Base-by-base conservation (phyloP, 169 alveolate genomes). In the Plasmodium fragile region DNA sequence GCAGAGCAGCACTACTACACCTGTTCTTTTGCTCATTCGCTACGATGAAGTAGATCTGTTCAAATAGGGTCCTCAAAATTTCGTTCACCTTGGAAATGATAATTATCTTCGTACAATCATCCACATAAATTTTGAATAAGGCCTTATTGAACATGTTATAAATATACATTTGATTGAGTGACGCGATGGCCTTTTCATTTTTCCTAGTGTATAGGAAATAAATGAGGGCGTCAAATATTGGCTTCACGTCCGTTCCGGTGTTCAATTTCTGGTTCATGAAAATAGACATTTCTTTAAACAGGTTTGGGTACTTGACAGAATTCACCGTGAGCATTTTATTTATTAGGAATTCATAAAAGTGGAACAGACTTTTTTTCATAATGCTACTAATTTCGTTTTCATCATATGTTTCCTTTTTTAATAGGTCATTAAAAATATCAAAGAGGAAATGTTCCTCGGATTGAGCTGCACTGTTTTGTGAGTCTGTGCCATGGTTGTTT, bases 71-170 rank as follows among this genome's bases (percentile, higher is more conserved):
- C 72, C 22, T 41, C 72, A 80, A 79, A 10, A 89, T 79, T 79
- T 89, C 91, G 69, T 89, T 89, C 22, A 89, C 49, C 72, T 65
- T 89, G 16, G 94, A 89, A 6, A 89, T 41, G 30, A 89, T 77
- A n/a, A 72, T 41, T 59, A 89, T 89, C 52, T 41, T 78, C 71
- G 75, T 77, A 69, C 73, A 77, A 79, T 89, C 39, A 72, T 89
- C 90, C 55, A 89, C 52, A 8, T 53, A 34, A 28, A 89, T 89
- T 65, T 89, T 77, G 73, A 49, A 89, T 13, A 89, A 3, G 28
- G 82, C 43, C 81, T 78, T 89, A 32, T 69, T 89, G 49, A 85
- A 85, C 69, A 85, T 75, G 25, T 75, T 73, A 75, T 53, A 30
- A 41, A 85, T 75, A 45, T 85, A 85, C 80, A 85, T 73, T 75